phyloP scores from a whole-genome alignment of 371 early-diverging fungal genomes.

The Lichtheimia ramosa region DNA sequence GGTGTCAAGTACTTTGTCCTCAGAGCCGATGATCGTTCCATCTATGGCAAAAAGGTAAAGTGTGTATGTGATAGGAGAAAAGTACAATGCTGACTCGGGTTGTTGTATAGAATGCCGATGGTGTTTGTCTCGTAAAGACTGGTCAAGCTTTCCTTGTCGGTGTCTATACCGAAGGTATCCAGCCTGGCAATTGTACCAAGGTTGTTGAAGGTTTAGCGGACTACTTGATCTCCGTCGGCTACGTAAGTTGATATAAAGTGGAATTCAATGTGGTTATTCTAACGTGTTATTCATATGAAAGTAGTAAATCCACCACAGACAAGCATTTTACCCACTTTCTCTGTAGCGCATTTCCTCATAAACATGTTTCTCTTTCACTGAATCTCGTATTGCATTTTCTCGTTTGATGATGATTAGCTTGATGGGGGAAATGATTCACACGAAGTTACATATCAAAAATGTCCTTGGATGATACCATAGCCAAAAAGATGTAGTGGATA shows the following conservation, averaged over 20 bases:
- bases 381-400: too few species aligned
- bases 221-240: conserved; percentile 74
- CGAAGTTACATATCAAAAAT: too few species aligned
- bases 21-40: conserved; percentile 61
- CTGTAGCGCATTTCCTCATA: too few species aligned
- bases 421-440: too few species aligned
- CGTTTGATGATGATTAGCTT: too few species aligned
- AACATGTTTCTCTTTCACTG: too few species aligned
- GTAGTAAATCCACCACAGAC: too few species aligned
- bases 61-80: neutral
- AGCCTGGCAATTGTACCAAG: conserved; percentile 76
- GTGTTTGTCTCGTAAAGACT: conserved; percentile 83
- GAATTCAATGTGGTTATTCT: too few species aligned
- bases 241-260: conserved; percentile 47
- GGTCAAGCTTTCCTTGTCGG: conserved; percentile 78
- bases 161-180: conserved; percentile 63
- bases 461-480: too few species aligned
- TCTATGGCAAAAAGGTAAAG: conserved; percentile 82
- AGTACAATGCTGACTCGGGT: neutral
- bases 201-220: conserved; percentile 83
- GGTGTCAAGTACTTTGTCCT: conserved; percentile 78
- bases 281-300: too few species aligned
- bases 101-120: conserved; percentile 59
- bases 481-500: too few species aligned
- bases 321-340: too few species aligned